Percentiles rank a stretch among this genome's conserved stretches.
phyloP scores from a whole-genome alignment of 441 rosid species.

The Gossypium aridum region DNA sequence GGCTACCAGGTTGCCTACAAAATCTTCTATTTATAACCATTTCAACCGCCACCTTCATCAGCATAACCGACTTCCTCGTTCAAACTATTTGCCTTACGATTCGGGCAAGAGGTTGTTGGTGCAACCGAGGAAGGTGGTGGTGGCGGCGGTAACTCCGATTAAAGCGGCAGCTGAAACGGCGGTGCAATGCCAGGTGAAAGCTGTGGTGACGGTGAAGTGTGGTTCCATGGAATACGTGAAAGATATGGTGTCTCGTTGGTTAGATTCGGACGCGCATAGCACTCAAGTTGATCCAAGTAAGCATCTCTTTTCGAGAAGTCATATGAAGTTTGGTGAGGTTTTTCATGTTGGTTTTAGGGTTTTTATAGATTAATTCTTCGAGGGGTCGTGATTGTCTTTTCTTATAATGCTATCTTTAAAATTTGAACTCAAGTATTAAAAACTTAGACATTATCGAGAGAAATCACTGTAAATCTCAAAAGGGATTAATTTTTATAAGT shows the following conservation, averaged over 20 bases:
- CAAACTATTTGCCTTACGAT: background rate
- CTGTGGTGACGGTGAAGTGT: background rate
- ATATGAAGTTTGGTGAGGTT: no score
- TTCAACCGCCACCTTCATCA: background rate
- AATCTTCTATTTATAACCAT: background rate
- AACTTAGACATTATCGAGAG: no score
- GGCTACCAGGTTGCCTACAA: background rate
- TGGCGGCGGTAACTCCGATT: background rate
- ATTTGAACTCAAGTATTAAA: no score
- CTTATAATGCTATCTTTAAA: accelerated
- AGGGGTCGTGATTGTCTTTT: accelerated
- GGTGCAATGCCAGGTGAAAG: background rate
- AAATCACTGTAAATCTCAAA: no score
- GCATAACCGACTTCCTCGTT: background rate
- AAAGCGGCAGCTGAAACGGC: background rate
- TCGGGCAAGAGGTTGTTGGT: background rate
- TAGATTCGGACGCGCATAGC: background rate
- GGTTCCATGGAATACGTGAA: background rate
- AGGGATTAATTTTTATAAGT: no score
- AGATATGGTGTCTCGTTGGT: background rate
- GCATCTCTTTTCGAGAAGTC: background rate
- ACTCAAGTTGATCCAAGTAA: background rate
- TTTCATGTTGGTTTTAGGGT: no score
- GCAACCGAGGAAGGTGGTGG: background rate
- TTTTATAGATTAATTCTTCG: no score